Evolutionary conservation across 2,329 filamentous ascomycete genomes (phyloP), one percentile per base, ranked within the genome.

Genomic region (Paracamarosporium sp.): DNA sequence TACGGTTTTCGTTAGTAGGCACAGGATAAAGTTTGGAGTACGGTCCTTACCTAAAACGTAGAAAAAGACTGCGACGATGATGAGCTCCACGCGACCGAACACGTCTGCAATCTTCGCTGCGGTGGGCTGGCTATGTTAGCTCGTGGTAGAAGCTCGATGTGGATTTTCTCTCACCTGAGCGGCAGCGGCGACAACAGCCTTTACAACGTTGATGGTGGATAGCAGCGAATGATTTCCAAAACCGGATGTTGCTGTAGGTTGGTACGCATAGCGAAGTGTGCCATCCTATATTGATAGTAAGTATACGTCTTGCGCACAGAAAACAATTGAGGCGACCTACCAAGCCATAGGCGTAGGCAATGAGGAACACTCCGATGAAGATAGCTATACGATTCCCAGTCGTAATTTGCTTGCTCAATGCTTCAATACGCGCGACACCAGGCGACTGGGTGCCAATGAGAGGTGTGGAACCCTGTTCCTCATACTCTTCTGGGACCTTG

Each of bases 271-370:
- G 20, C 56, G 33, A 24, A 59, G 35, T 13, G 56, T 59, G 20
- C 52, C 83, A 61, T 88, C 86, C 47, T 50, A 41, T 1, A 20
- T 3, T 17, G 15, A 11, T 28, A n/a, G 25, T 50, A 35, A 50
- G 47, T 30, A 50, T 7, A 17, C 4, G 7, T 36, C 6, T 3
- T 33, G 12, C 11, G 17, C 3, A 6, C 22, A 5, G 4, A n/a
- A 11, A 11, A 1, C 3, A 25, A 4, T 1, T 8, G 6, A n/a
- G 5, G 2, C 8, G 8, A 50, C 47, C 30, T 27, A 50, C 47
- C 22, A 89, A 78, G 1, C 85, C 84, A 69, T 89, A 90, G 31
- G 82, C 85, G 70, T 88, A 90, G 11, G 86, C 83, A 52, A 89
- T 76, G 30, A 90, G 70, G 69, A 90, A 89, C 61, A 89, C 79